Conservation (phyloP, 2,329 filamentous ascomycete species). For the Fragosphaeria purpurea region DNA sequence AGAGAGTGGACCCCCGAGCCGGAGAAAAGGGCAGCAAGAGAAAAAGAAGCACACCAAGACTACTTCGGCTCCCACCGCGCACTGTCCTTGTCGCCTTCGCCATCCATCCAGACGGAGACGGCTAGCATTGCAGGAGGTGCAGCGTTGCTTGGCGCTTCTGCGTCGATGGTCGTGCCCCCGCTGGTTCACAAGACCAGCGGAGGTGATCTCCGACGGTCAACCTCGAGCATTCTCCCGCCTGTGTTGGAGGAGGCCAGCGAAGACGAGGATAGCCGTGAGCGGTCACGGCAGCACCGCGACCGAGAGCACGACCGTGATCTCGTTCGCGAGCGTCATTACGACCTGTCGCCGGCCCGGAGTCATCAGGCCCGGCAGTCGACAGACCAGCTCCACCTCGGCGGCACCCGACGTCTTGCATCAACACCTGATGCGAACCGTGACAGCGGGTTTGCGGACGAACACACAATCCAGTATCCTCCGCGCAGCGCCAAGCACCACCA, state of each 20-base stretch:
- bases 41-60: neutral
- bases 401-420: constrained; percentile 9
- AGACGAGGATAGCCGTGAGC: constrained; percentile 19
- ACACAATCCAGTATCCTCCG: no score
- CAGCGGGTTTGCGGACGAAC: constrained; percentile 33
- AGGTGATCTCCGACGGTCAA: constrained; percentile 9
- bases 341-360: constrained; percentile 5
- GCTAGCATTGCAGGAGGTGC: neutral
- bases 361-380: neutral
- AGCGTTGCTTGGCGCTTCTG: constrained; percentile 1
- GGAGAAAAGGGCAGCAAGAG: constrained; percentile 1
- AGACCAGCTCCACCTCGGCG: neutral
- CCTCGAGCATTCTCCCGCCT: constrained; percentile 35
- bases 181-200: constrained; percentile 4
- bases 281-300: constrained; percentile 11
- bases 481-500: neutral
- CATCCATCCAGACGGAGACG: constrained; percentile 5
- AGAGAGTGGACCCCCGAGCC: constrained; percentile 7
- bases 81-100: constrained; percentile 4
- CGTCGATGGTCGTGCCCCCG: neutral
- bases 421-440: constrained; percentile 35
- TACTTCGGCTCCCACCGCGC: constrained; percentile 4
- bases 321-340: neutral
- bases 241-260: constrained; percentile 43
- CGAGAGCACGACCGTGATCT: constrained; percentile 5